A percentile compares a stretch with the other conserved stretches of the same genome.
These are phyloP conservation scores for Kodamaea sagamina DNA, from an alignment of 805 yeast genomes.

Conservation along the genomic window DNA sequence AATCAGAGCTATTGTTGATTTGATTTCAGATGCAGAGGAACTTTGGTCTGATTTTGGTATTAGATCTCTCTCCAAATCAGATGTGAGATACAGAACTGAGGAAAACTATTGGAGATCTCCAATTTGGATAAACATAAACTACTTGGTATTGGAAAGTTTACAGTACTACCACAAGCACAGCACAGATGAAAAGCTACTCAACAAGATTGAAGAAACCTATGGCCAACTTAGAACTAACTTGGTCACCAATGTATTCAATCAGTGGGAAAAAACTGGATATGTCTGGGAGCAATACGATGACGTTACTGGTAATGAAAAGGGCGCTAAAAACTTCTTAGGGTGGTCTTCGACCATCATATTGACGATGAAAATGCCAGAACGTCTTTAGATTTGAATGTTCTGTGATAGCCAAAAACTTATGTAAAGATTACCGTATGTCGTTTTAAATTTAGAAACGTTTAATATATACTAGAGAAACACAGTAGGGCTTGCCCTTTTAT, in stretches of 20 bases:
- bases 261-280: slow-evolving; percentile 75
- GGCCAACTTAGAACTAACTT: slow-evolving; percentile 61
- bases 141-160: slow-evolving; percentile 72
- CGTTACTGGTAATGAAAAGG: slow-evolving; percentile 67
- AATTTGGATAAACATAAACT: slow-evolving; percentile 90
- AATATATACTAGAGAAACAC: not conserved
- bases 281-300: slow-evolving; percentile 93
- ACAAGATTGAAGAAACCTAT: slow-evolving; percentile 46
- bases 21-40: slow-evolving; percentile 67
- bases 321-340: slow-evolving; percentile 89
- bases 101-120: slow-evolving; percentile 98
- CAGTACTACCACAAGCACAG: slow-evolving; percentile 48
- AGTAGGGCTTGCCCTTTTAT: not conserved
- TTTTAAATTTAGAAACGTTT: not conserved
- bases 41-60: slow-evolving; percentile 81
- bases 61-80: slow-evolving; percentile 72
- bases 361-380: slow-evolving; percentile 81
- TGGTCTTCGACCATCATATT: slow-evolving; percentile 86
- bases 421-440: not conserved
- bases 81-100: slow-evolving; percentile 64
- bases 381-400: slow-evolving; percentile 15
- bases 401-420: no score
- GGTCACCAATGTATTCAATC: slow-evolving; percentile 64
- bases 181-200: slow-evolving; percentile 38
- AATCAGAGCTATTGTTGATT: slow-evolving; percentile 53